Percentiles rank a stretch among this genome's conserved stretches.
phyloP scores from a whole-genome alignment of 2,329 filamentous ascomycete species.

The Penicillium psychrosexuale region DNA sequence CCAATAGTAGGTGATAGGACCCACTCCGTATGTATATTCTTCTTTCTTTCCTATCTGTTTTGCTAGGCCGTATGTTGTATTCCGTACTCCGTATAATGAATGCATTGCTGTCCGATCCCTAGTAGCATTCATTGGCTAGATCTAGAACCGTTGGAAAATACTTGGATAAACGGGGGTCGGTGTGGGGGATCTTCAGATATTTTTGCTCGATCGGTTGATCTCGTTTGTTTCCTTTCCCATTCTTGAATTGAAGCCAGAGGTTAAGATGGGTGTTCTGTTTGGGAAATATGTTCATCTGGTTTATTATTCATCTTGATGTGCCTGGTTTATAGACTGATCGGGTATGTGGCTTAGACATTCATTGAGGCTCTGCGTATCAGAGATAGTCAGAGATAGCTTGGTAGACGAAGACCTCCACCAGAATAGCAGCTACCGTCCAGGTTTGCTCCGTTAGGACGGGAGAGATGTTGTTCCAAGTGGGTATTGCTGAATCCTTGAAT shows the following conservation, averaged over 20 bases:
- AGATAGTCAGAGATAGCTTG: too few relatives aligned
- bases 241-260: background rate
- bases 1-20: background rate
- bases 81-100: background rate
- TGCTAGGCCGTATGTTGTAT: background rate
- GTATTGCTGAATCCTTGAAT: too few relatives aligned
- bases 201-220: background rate
- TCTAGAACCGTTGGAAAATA: too few relatives aligned
- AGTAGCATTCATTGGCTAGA: too few relatives aligned
- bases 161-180: too few relatives aligned
- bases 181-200: background rate
- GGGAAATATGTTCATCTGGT: background rate
- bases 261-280: background rate
- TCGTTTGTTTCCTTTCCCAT: background rate
- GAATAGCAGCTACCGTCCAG: background rate
- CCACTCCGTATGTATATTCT: background rate
- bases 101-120: too few relatives aligned
- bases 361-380: background rate
- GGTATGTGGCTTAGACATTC: background rate
- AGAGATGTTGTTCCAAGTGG: too few relatives aligned
- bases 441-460: background rate
- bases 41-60: background rate
- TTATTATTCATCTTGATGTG: background rate
- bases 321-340: background rate
- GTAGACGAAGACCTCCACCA: background rate